Conservation (phyloP, 2,329 filamentous ascomycete genomes). For the Juglanconis sp. region DNA sequence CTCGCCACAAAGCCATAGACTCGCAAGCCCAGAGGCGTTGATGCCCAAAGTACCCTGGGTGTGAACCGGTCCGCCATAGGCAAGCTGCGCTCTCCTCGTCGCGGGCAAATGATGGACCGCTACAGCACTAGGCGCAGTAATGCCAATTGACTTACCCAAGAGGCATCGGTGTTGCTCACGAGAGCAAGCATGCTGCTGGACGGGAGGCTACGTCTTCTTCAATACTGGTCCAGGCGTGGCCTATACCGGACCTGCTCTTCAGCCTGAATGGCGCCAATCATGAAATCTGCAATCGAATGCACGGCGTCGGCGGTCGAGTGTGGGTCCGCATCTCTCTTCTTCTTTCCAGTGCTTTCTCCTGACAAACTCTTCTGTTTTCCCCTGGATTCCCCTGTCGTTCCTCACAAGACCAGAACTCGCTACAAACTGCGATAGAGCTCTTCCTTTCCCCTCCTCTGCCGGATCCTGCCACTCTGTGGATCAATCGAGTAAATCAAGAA, state of each 20-base stretch:
- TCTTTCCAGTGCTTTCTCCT: not conserved
- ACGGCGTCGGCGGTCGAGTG: slow-evolving; percentile 1
- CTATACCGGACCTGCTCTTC: not conserved
- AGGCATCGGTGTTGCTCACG: not conserved
- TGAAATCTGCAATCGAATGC: slow-evolving; percentile 1
- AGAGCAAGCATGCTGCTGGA: not conserved
- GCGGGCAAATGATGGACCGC: not conserved
- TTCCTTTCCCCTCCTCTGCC: not conserved
- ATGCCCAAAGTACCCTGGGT: slow-evolving; percentile 36
- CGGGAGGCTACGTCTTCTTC: not conserved
- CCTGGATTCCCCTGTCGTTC: not conserved
- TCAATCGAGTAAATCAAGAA: slow-evolving; percentile 3
- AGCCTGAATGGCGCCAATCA: slow-evolving; percentile 2
- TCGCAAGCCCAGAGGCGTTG: slow-evolving; percentile 32
- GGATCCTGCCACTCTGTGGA: not conserved
- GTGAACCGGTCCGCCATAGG: slow-evolving; percentile 28
- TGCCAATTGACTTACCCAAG: not conserved
- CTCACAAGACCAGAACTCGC: not conserved
- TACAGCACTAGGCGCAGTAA: not conserved
- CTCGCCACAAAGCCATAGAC: slow-evolving; percentile 28
- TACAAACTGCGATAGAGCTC: not conserved
- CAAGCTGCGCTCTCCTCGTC: slow-evolving; percentile 20
- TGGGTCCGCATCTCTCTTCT: slow-evolving; percentile 10
- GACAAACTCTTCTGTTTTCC: slow-evolving; percentile 1
- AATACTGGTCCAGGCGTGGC: not conserved